A percentile compares a stretch with the other conserved stretches of the same genome.
These are phyloP conservation scores for Arabis hirsuta DNA, from an alignment of 345 rosid species.

Conservation along the genomic window DNA sequence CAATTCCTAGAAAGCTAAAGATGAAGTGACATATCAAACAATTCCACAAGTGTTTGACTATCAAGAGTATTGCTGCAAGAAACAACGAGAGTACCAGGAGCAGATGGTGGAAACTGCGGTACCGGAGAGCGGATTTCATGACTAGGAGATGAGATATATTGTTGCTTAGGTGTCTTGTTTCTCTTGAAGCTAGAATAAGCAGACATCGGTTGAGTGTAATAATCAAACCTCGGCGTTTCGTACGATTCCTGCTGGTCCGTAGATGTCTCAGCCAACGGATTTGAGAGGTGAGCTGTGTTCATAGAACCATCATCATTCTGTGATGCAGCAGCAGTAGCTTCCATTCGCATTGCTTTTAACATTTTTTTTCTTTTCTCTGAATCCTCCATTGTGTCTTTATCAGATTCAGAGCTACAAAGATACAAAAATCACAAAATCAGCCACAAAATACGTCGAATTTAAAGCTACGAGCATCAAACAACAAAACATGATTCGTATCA, in stretches of 20 bases:
- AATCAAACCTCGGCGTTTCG: slow-evolving; percentile 65
- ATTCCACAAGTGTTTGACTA: not conserved
- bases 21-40: not conserved
- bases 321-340: slow-evolving; percentile 50
- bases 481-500: too few relatives aligned
- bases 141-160: slow-evolving; percentile 41
- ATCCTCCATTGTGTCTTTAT: slow-evolving; percentile 61
- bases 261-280: slow-evolving; percentile 66
- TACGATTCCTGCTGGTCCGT: slow-evolving; percentile 42
- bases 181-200: slow-evolving; percentile 72
- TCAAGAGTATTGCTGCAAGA: not conserved
- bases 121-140: slow-evolving; percentile 32
- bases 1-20: not conserved
- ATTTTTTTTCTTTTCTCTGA: slow-evolving; percentile 76
- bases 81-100: slow-evolving; percentile 42
- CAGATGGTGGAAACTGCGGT: slow-evolving; percentile 39
- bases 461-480: too few relatives aligned
- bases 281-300: slow-evolving; percentile 51
- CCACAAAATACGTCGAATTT: too few relatives aligned
- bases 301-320: slow-evolving; percentile 44
- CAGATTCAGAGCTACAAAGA: slow-evolving; percentile 18
- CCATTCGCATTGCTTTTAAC: slow-evolving; percentile 72
- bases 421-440: not conserved
- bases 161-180: slow-evolving; percentile 42
- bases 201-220: slow-evolving; percentile 77